Conservation (phyloP, 2,329 filamentous ascomycete species). For the Fusarium chuoi region DNA sequence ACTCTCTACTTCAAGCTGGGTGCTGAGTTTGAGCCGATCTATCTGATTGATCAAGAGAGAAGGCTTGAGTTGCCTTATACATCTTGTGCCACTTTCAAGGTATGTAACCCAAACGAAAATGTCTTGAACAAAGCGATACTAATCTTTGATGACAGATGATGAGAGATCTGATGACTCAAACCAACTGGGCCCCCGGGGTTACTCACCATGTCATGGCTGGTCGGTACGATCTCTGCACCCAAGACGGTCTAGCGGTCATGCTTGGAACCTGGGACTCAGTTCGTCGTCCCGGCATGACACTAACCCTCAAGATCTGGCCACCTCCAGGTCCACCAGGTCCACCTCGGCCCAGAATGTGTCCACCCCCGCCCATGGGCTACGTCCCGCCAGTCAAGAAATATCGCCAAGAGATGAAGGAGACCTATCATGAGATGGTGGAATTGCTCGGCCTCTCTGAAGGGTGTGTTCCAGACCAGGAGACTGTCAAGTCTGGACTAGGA, state of each 20-base stretch:
- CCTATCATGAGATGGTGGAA: neutral
- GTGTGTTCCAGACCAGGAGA: neutral
- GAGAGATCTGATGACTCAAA: neutral
- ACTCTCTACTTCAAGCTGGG: neutral
- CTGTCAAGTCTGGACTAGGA: neutral
- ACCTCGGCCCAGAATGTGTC: neutral
- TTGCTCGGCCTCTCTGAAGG: neutral
- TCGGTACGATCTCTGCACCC: neutral
- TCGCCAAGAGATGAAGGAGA: neutral
- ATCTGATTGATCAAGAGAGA: neutral
- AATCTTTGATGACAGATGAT: neutral
- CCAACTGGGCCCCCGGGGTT: neutral
- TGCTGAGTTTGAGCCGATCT: neutral
- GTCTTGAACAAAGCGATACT: accelerated
- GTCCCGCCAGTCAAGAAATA: neutral
- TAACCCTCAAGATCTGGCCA: neutral
- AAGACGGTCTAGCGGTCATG: neutral
- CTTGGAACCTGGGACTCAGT: neutral
- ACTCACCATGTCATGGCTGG: neutral
- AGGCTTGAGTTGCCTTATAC: neutral
- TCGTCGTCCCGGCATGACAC: neutral
- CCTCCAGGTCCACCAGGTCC: neutral
- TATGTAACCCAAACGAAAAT: accelerated
- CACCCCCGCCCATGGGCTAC: neutral
- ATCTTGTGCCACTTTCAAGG: neutral